Base-by-base conservation (phyloP, 73 alveolate species). In the Stentor roeselii region DNA sequence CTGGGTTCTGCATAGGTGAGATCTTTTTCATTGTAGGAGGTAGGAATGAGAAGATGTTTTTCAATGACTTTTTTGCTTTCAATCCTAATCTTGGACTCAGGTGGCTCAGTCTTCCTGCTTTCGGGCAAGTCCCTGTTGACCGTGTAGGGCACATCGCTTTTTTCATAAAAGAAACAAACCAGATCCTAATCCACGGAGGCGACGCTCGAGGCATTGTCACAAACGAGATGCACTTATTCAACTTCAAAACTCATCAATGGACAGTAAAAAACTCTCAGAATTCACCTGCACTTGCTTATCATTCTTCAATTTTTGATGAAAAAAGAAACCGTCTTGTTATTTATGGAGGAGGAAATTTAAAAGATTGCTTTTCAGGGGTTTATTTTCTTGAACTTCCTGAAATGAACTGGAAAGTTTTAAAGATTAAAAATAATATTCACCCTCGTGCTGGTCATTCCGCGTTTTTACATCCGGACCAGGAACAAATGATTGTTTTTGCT, bases 61-160 rank as follows among this genome's bases (percentile, higher is more conserved):
- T 21, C 37, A 32, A 32, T 21, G 80, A 67, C 34, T 21, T 67
- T 1, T 67, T 27, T 34, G 80, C 80, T 21, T 67, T 67, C 34
- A 67, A 67, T 40, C 80, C 80, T 1, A 67, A 67, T 67, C n/a
- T 67, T 67, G 80, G 80, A 1, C 80, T 67, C 37, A n/a, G 80
- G 14, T 67, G 80, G 80, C n/a, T 67, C 11, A 27, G 80, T 40
- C 34, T 67, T 15, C 11, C 21, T 21, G 2, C 21, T 1, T 15
- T 67, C 41, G 80, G 80, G 0, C 15, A 0, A 1, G 1, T 2
- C 0, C 80, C 80, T 30, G n/a, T 27, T 21, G 41, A 67, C 11
- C n/a, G 41, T 27, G 80, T 67, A 21, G 80, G 80, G 21, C 80
- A 67, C 41, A 67, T 32, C 37, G 80, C 50, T 67, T 67, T 21